These are phyloP conservation scores for Monilinia aucupariae DNA, from an alignment of 2,329 filamentous ascomycete genomes.

Conservation along the genomic window DNA sequence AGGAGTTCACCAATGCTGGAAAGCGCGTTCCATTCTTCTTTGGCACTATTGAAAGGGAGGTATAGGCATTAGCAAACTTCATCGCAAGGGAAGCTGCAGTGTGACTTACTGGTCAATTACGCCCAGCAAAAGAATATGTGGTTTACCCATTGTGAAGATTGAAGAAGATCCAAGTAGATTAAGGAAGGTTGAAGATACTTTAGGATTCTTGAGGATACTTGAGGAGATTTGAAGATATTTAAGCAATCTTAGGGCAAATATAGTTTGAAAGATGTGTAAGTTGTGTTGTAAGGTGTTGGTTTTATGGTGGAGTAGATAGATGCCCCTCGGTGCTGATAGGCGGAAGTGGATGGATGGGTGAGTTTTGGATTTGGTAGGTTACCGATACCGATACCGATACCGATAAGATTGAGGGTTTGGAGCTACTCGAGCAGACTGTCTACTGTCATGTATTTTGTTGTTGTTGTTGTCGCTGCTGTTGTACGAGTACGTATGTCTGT, in stretches of 20 bases:
- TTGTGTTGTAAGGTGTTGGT: not conserved
- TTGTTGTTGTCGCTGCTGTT: too few relatives aligned
- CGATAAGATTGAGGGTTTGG: not conserved
- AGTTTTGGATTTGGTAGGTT: not conserved
- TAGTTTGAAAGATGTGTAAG: not conserved
- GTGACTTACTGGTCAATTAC: slow-evolving; percentile 55
- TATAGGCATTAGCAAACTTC: not conserved
- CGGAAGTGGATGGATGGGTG: too few relatives aligned
- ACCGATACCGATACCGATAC: too few relatives aligned
- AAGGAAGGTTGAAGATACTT: slow-evolving; percentile 11
- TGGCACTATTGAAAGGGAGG: slow-evolving; percentile 48
- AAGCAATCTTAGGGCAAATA: not conserved
- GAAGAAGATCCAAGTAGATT: not conserved
- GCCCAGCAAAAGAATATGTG: slow-evolving; percentile 59
- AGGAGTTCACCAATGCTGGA: slow-evolving; percentile 60
- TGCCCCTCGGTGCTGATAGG: slow-evolving; percentile 24
- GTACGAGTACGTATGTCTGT: too few relatives aligned
- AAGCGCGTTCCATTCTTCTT: slow-evolving; percentile 59
- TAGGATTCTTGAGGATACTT: not conserved
- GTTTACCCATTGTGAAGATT: slow-evolving; percentile 38
- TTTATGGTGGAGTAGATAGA: slow-evolving; percentile 26
- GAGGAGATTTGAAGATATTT: slow-evolving; percentile 5
- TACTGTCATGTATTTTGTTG: too few relatives aligned
- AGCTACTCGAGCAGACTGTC: too few relatives aligned
- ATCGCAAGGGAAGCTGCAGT: slow-evolving; percentile 1